Evolutionary conservation across 108 stramenopile species (phyloP), one percentile per base, ranked within the genome.

Genomic region (Chaetoceros muelleri): DNA sequence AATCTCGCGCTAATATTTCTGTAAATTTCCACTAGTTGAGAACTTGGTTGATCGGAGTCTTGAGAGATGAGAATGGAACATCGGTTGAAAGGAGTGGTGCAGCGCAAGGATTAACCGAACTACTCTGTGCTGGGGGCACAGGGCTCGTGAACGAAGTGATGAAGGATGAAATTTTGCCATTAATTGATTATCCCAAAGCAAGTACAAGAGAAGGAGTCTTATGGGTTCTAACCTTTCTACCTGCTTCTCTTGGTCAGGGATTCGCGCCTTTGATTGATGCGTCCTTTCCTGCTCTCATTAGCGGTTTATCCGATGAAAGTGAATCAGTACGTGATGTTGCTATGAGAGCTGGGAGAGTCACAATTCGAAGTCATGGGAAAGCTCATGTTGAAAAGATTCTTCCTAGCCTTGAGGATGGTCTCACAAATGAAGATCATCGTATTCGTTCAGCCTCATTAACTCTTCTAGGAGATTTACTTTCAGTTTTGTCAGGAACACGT

Each of bases 221-320:
- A 16, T 99, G 99, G 99, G 79, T 98, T 28, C 80, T 99, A 44
- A 94, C 93, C n/a, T 99, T 98, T 65, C 80, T 99, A 50, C 99
- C 99, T 1, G 84, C 91, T 24, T 72, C 88, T 23, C 66, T 97
- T 24, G 85, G 81, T 5, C 89, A 93, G 59, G 82, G 66, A 19
- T 99, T 96, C 64, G 71, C 86, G 21, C 67, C 74, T 13, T 62
- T 91, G 30, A 81, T 99, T 45, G 87, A 88, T 50, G 71, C 48
- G 46, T 87, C 93, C 18, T 78, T 99, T 56, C 95, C 94, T 13
- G 87, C 95, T 34, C 70, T 99, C 13, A 68, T 99, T 21, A 71
- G 74, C 57, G 99, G 99, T 44, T 74, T 99, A 51, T 90, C 94
- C 10, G 97, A 99, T 64, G 97, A 98, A 58, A 80, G 69, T 23